phyloP scores from a whole-genome alignment of 2,329 filamentous ascomycete genomes.

The Endothia cerciana region DNA sequence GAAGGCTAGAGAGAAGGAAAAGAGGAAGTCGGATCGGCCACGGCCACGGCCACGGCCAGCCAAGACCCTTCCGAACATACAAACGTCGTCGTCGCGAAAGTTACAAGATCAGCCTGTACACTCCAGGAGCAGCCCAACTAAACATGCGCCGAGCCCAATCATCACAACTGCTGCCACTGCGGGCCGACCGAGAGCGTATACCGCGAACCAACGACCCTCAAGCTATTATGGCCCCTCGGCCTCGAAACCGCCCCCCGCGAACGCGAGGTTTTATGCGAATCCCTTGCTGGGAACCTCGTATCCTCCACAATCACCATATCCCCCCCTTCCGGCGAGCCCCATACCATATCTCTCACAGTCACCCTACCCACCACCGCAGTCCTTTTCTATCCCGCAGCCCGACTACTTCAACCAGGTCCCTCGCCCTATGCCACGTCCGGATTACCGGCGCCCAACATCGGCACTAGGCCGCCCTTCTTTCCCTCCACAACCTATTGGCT shows the following conservation, averaged over 20 bases:
- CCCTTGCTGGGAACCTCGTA: constrained; percentile 35
- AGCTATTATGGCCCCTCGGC: constrained; percentile 42
- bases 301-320: constrained; percentile 22
- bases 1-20: constrained; percentile 37
- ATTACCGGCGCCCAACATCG: constrained; percentile 20
- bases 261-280: constrained; percentile 41
- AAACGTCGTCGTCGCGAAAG: constrained; percentile 35
- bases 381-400: constrained; percentile 7
- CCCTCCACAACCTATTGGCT: neutral
- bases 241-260: constrained; percentile 43
- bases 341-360: constrained; percentile 30
- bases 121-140: constrained; percentile 40
- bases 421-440: constrained; percentile 11
- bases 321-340: neutral
- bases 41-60: constrained; percentile 29
- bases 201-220: constrained; percentile 36
- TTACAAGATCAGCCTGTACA: constrained; percentile 44
- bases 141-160: constrained; percentile 33
- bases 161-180: constrained; percentile 29
- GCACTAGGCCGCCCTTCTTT: constrained; percentile 14
- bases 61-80: constrained; percentile 42
- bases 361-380: constrained; percentile 34
- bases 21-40: constrained; percentile 31
- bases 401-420: constrained; percentile 25
- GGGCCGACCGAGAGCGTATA: constrained; percentile 46